These are phyloP conservation scores for Thelonectria rubi DNA, from an alignment of 2,329 filamentous ascomycete genomes.

Conservation along the genomic window DNA sequence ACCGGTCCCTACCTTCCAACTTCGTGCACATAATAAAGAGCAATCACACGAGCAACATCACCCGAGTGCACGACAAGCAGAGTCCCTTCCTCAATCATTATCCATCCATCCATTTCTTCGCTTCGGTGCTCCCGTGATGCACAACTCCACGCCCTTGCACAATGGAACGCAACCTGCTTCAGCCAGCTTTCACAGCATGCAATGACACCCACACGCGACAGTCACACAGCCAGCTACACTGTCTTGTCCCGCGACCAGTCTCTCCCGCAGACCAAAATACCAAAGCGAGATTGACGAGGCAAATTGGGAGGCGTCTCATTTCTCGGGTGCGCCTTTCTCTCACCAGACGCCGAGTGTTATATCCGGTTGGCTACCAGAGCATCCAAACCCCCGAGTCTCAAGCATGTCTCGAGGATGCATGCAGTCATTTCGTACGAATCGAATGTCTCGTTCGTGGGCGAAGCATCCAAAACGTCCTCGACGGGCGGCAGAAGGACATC, in stretches of 20 bases:
- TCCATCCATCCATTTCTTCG: background rate
- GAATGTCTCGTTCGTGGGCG: conserved; percentile 34
- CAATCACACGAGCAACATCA: background rate
- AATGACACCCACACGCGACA: background rate
- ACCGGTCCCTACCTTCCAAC: background rate
- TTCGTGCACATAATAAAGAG: too few relatives aligned
- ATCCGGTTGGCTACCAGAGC: background rate
- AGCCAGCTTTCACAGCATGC: background rate
- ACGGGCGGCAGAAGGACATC: conserved; percentile 6
- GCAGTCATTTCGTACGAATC: conserved; percentile 5
- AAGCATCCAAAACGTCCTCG: background rate
- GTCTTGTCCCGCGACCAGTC: background rate
- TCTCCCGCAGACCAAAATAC: background rate
- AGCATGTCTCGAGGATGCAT: conserved; percentile 2
- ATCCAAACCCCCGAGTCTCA: conserved; percentile 17
- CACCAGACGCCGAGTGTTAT: background rate
- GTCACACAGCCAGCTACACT: background rate
- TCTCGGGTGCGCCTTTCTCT: background rate
- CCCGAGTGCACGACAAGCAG: background rate
- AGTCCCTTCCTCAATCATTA: too few relatives aligned
- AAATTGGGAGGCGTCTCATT: background rate
- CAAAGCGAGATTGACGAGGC: conserved; percentile 2
- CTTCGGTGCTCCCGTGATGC: background rate
- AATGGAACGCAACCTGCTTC: background rate
- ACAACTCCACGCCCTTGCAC: background rate